These are phyloP conservation scores for Chenopodium suecicum DNA, from an alignment of 148 eudicot genomes.

Conservation along the genomic window DNA sequence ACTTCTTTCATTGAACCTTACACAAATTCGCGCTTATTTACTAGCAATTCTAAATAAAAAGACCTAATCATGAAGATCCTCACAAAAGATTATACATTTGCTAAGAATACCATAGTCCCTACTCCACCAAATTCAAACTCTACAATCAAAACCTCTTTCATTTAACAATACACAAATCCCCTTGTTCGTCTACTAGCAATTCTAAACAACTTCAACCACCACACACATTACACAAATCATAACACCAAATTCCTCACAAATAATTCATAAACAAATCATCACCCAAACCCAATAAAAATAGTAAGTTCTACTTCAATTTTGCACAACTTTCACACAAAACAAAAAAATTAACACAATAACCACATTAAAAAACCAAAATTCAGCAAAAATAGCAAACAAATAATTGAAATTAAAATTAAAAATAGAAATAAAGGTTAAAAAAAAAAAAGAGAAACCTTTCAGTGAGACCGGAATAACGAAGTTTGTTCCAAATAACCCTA, in stretches of 20 bases:
- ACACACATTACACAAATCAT: too few species aligned
- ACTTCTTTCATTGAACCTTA: too few species aligned
- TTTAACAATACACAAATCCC: too few species aligned
- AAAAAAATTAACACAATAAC: background rate
- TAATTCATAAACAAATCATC: background rate
- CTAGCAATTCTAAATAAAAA: background rate
- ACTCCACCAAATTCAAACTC: background rate
- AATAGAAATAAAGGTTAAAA: background rate
- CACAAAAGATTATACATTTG: background rate
- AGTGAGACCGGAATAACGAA: slow-evolving; percentile 47
- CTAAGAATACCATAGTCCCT: background rate
- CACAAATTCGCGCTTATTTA: too few species aligned
- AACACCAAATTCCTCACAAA: too few species aligned
- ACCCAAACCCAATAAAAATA: background rate
- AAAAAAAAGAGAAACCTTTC: slow-evolving; percentile 43
- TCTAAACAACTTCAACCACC: background rate
- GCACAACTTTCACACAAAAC: background rate
- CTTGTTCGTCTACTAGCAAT: too few species aligned
- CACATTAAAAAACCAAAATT: background rate
- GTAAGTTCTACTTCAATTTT: too few species aligned
- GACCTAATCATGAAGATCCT: background rate
- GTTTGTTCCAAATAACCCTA: slow-evolving; percentile 70
- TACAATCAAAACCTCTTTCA: background rate
- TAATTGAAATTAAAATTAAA: background rate
- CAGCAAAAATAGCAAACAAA: background rate